Conservation (phyloP, 2,329 filamentous ascomycete genomes). For the Lecanicillium sp. region DNA sequence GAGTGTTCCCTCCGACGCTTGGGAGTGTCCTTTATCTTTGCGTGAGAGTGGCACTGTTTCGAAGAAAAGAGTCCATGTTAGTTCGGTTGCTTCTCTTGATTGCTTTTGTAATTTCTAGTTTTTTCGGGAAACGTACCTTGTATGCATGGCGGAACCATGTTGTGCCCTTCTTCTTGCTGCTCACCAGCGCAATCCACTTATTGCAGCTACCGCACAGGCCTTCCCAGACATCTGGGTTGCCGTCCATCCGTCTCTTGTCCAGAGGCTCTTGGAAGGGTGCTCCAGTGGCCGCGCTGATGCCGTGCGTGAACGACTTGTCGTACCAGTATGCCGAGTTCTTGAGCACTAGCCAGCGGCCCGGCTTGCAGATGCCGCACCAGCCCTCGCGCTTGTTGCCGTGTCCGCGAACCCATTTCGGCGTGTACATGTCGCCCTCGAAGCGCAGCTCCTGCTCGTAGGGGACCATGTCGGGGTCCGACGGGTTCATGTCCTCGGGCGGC, state of each 20-base stretch:
- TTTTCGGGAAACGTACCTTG: constrained; percentile 70
- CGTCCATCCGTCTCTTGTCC: constrained; percentile 68
- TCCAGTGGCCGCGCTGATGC: constrained; percentile 76
- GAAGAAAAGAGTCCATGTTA: constrained; percentile 18
- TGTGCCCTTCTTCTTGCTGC: constrained; percentile 87
- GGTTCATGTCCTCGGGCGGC: constrained; percentile 76
- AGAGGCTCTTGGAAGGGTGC: constrained; percentile 72
- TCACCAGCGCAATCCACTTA: constrained; percentile 75
- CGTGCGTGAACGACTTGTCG: constrained; percentile 85
- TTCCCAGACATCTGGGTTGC: constrained; percentile 77
- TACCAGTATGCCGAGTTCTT: constrained; percentile 94
- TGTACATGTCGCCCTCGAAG: constrained; percentile 78
- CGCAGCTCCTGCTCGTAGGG: constrained; percentile 74
- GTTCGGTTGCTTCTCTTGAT: not conserved
- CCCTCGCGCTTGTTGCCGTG: constrained; percentile 84
- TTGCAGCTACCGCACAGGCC: constrained; percentile 72
- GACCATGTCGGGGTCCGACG: constrained; percentile 65
- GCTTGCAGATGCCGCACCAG: constrained; percentile 86
- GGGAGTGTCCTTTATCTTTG: constrained; percentile 64
- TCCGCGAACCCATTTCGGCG: constrained; percentile 75
- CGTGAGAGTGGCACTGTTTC: constrained; percentile 60
- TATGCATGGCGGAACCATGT: constrained; percentile 89
- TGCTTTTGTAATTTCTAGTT: constrained; percentile 6
- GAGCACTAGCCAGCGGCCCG: constrained; percentile 76
- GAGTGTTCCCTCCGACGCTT: constrained; percentile 61